phyloP scores from a whole-genome alignment of 1,284 basidiomycete genomes.

The Athelia psychrophila region DNA sequence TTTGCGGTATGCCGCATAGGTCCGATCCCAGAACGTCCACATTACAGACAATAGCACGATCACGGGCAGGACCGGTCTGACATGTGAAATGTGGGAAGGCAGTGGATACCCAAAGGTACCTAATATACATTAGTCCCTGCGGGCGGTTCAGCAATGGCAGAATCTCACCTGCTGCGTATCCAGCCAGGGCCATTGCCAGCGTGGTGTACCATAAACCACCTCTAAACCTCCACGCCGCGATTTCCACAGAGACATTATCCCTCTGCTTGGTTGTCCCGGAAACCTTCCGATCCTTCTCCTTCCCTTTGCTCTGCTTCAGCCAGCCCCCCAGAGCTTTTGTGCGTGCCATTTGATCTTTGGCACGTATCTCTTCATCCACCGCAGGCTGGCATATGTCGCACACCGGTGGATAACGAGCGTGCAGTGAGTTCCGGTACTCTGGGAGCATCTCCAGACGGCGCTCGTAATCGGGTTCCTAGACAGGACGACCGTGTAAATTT shows the following conservation, averaged over 20 bases:
- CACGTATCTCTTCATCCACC: conserved; percentile 77
- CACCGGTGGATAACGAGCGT: conserved; percentile 83
- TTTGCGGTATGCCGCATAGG: conserved; percentile 55
- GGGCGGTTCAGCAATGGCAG: background rate
- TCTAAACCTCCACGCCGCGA: conserved; percentile 58
- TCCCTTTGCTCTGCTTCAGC: conserved; percentile 61
- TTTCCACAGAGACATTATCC: conserved; percentile 39
- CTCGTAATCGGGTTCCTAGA: conserved; percentile 69
- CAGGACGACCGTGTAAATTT: conserved; percentile 4
- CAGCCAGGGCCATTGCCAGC: conserved; percentile 39
- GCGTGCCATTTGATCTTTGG: conserved; percentile 80
- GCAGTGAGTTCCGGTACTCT: conserved; percentile 70
- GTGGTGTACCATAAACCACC: conserved; percentile 60
- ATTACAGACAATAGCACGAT: conserved; percentile 53
- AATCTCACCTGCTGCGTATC: conserved; percentile 43
- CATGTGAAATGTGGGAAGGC: conserved; percentile 7
- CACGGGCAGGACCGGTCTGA: conserved; percentile 37
- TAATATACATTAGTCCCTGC: conserved; percentile 29
- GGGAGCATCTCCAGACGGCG: conserved; percentile 60
- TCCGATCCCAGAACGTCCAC: conserved; percentile 79
- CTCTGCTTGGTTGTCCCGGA: conserved; percentile 35
- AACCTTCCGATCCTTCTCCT: conserved; percentile 45
- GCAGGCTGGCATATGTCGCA: conserved; percentile 72
- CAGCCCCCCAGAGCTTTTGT: conserved; percentile 72
- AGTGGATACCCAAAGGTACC: conserved; percentile 20